Conservation (phyloP, 78 protist species). For the Dictyostelium intermedium region DNA sequence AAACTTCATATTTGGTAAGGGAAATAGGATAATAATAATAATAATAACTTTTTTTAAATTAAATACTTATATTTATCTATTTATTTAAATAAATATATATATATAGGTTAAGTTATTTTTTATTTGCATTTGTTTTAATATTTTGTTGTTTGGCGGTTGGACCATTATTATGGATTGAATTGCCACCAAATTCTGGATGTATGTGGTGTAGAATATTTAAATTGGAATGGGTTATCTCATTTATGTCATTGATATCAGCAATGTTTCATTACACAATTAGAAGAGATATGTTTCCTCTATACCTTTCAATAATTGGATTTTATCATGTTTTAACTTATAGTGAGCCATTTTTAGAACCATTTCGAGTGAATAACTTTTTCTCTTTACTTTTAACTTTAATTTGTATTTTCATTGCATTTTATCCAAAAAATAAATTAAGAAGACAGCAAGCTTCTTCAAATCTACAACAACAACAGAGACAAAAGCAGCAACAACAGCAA, state of each 20-base stretch:
- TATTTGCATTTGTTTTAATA: slow-evolving; percentile 14
- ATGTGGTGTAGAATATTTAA: slow-evolving; percentile 48
- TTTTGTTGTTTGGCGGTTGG: slow-evolving; percentile 71
- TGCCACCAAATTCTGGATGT: slow-evolving; percentile 27
- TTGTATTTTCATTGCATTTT: neutral
- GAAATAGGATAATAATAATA: neutral
- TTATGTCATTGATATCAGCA: slow-evolving; percentile 9
- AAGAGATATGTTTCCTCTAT: slow-evolving; percentile 34
- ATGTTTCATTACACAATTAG: slow-evolving; percentile 52
- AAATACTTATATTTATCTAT: neutral
- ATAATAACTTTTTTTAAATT: neutral
- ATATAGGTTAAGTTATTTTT: slow-evolving; percentile 25
- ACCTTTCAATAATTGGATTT: slow-evolving; percentile 10
- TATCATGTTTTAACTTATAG: neutral
- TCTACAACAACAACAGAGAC: neutral
- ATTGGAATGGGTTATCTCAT: slow-evolving; percentile 45
- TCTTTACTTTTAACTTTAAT: neutral
- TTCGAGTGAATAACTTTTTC: neutral
- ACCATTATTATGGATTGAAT: slow-evolving; percentile 34
- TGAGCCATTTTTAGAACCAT: slow-evolving; percentile 38
- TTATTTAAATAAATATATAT: too few species aligned
- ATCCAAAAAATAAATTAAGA: slow-evolving; percentile 11
- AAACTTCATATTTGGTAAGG: slow-evolving; percentile 12
- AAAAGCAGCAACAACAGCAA: neutral
- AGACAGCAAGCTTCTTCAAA: neutral